These are phyloP conservation scores for Pseudogymnoascus verrucosus DNA, from an alignment of 2,329 filamentous ascomycete species.

Conservation along the genomic window DNA sequence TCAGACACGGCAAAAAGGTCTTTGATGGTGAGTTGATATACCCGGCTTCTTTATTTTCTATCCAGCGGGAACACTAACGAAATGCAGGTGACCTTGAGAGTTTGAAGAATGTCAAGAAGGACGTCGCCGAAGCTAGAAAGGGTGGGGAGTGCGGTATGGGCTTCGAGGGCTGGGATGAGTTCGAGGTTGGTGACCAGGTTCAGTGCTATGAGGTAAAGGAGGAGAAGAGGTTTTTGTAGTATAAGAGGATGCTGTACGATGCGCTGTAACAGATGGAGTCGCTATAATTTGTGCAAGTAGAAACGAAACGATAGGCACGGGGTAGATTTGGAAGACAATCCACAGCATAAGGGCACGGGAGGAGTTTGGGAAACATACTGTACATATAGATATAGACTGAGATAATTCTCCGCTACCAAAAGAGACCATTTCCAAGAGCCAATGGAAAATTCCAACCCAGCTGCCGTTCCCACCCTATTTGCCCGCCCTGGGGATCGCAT, in stretches of 20 bases:
- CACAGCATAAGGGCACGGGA: background rate
- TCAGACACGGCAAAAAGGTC: slow-evolving; percentile 61
- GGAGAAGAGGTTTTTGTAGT: slow-evolving; percentile 48
- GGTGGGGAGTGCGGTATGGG: slow-evolving; percentile 88
- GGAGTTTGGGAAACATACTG: slow-evolving; percentile 1
- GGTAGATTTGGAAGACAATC: background rate
- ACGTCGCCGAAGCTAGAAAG: slow-evolving; percentile 82
- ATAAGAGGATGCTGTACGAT: slow-evolving; percentile 6
- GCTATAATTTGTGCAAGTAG: slow-evolving; percentile 7
- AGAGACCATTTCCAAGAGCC: background rate
- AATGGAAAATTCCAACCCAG: background rate
- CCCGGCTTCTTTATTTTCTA: slow-evolving; percentile 1
- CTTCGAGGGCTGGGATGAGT: slow-evolving; percentile 71
- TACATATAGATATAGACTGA: slow-evolving; percentile 1
- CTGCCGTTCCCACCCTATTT: background rate
- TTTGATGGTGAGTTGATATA: slow-evolving; percentile 64
- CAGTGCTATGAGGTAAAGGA: slow-evolving; percentile 76
- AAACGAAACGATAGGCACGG: background rate
- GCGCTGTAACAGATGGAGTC: background rate
- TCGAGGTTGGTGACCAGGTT: slow-evolving; percentile 74
- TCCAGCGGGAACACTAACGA: slow-evolving; percentile 10
- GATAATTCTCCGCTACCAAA: background rate
- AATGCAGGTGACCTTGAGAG: slow-evolving; percentile 63
- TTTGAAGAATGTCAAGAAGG: slow-evolving; percentile 88
- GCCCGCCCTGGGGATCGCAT: background rate